These are phyloP conservation scores for Pterocarpus santalinus DNA, from an alignment of 306 rosid genomes.

Conservation along the genomic window DNA sequence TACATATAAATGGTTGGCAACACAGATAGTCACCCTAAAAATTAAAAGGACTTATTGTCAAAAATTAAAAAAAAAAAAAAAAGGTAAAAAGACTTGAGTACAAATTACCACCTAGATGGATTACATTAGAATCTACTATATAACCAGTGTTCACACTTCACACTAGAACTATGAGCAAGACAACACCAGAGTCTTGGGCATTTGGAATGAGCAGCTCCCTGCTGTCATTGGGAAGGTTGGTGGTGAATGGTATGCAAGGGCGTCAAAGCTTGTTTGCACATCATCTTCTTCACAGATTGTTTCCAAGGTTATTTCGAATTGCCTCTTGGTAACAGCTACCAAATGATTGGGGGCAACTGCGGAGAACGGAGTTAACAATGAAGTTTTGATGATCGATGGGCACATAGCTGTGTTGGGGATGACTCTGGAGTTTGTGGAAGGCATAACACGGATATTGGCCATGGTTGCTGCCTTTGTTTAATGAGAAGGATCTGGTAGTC, in stretches of 20 bases:
- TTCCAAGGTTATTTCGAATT: slow-evolving; percentile 38
- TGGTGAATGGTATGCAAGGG: not conserved
- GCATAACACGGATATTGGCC: not conserved
- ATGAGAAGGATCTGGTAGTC: not conserved
- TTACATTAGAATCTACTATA: not conserved
- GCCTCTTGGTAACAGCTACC: slow-evolving; percentile 32
- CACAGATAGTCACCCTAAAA: too few relatives aligned
- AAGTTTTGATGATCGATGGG: too few relatives aligned
- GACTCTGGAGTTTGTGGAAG: not conserved
- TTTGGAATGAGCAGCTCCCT: not conserved
- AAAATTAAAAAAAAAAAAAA: too few relatives aligned
- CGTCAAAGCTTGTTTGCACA: not conserved
- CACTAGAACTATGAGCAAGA: too few relatives aligned
- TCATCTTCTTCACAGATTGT: slow-evolving; percentile 56
- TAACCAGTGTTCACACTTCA: too few relatives aligned
- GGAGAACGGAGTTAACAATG: slow-evolving; percentile 48
- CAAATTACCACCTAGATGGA: not conserved
- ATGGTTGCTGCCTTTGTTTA: not conserved
- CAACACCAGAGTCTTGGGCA: not conserved
- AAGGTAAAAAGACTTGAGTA: too few relatives aligned
- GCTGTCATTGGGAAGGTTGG: not conserved
- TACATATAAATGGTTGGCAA: too few relatives aligned
- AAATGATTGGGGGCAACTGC: slow-evolving; percentile 48
- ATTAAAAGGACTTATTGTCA: too few relatives aligned
- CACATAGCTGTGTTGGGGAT: too few relatives aligned